A percentile compares a stretch with the other conserved stretches of the same genome.
phyloP scores from a whole-genome alignment of 1,139 yeast genomes.

The Suhomyces coccinellae region DNA sequence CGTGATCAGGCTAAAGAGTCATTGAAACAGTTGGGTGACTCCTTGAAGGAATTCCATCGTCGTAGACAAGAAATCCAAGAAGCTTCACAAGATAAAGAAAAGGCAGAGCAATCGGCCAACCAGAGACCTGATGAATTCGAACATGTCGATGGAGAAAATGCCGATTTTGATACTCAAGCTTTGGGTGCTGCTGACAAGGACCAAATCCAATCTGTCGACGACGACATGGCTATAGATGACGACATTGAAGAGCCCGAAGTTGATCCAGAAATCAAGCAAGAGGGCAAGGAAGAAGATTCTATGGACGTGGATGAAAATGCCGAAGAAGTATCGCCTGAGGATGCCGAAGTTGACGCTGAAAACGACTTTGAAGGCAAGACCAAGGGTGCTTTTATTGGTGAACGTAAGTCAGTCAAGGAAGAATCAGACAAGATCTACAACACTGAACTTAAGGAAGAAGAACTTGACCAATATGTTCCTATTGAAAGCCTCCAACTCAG shows the following conservation, averaged over 20 bases:
- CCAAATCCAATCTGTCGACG: constrained; percentile 74
- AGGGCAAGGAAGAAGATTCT: constrained; percentile 22
- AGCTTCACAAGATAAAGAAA: constrained; percentile 50
- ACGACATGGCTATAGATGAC: constrained; percentile 84
- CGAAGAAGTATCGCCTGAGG: constrained; percentile 24
- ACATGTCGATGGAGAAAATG: constrained; percentile 82
- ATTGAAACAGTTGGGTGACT: constrained; percentile 84
- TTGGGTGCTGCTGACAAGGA: constrained; percentile 87
- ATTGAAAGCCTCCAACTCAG: constrained; percentile 27
- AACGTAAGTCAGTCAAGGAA: constrained; percentile 37
- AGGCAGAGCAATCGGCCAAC: constrained; percentile 51
- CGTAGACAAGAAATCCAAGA: constrained; percentile 84
- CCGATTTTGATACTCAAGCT: constrained; percentile 82
- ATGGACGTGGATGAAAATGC: constrained; percentile 23
- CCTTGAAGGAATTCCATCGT: constrained; percentile 86
- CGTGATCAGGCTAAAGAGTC: constrained; percentile 78
- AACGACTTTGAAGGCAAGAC: constrained; percentile 54
- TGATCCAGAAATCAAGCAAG: constrained; percentile 23
- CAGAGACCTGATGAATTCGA: constrained; percentile 86
- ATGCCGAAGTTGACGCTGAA: constrained; percentile 30
- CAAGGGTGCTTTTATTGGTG: constrained; percentile 55
- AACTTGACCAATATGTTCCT: constrained; percentile 31
- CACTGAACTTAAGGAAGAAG: constrained; percentile 28
- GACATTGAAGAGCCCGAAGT: constrained; percentile 29
- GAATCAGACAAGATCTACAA: constrained; percentile 23